Percentiles rank a stretch among this genome's conserved stretches.
These are phyloP conservation scores for Hymenoscyphus albidus DNA, from an alignment of 2,329 filamentous ascomycete species.

Conservation along the genomic window DNA sequence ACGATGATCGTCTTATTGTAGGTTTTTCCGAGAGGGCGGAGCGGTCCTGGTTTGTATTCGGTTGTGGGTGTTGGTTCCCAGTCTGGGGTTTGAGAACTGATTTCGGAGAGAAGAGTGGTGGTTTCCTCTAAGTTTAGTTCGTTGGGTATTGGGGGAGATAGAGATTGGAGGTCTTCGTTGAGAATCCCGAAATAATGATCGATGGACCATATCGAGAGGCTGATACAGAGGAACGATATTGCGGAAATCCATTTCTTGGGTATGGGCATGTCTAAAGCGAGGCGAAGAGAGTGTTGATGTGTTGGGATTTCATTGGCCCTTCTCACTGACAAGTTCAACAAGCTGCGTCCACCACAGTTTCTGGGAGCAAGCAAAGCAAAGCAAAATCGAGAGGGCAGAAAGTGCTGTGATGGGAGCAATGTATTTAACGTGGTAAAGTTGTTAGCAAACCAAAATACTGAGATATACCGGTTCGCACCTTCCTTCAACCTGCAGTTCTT, in stretches of 20 bases:
- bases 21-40: constrained; percentile 16
- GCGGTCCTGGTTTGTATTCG: constrained; percentile 11
- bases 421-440: too few relatives aligned
- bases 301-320: background rate
- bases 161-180: background rate
- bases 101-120: background rate
- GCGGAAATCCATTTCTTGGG: background rate
- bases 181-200: background rate
- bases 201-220: background rate
- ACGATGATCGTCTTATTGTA: constrained; percentile 26
- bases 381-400: background rate
- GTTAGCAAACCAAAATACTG: too few relatives aligned
- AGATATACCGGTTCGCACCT: too few relatives aligned
- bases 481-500: too few relatives aligned
- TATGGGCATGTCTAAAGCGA: background rate
- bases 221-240: background rate
- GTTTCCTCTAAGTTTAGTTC: background rate
- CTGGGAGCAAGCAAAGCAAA: background rate
- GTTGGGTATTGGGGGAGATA: background rate
- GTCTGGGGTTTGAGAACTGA: background rate
- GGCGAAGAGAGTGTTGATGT: background rate
- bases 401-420: too few relatives aligned
- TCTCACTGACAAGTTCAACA: background rate
- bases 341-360: background rate
- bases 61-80: constrained; percentile 2